Percentiles rank a stretch among this genome's conserved stretches.
These are phyloP conservation scores for Craterostigma plantagineum DNA, from an alignment of 257 asterid genomes.

Conservation along the genomic window DNA sequence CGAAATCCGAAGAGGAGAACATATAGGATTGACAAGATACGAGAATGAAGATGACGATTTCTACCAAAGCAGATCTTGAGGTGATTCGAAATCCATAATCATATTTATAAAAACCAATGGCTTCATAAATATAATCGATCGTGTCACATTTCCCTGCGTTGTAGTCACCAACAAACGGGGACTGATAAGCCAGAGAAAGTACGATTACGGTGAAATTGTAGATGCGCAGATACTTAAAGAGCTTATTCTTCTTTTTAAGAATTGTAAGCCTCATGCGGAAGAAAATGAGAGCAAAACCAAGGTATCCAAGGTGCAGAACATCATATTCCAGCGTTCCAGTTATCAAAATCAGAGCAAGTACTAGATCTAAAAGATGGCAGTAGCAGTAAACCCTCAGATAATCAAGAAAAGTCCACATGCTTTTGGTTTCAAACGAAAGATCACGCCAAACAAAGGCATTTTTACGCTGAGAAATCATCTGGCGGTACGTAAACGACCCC, in stretches of 20 bases:
- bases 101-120: slow-evolving; percentile 87
- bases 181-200: slow-evolving; percentile 91
- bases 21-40: slow-evolving; percentile 91
- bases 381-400: slow-evolving; percentile 95
- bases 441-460: slow-evolving; percentile 89
- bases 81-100: slow-evolving; percentile 97
- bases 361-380: slow-evolving; percentile 96
- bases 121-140: slow-evolving; percentile 74
- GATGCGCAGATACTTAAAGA: slow-evolving; percentile 68
- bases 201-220: slow-evolving; percentile 87
- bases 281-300: slow-evolving; percentile 84
- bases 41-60: slow-evolving; percentile 74
- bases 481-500: slow-evolving; percentile 59
- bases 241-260: slow-evolving; percentile 79
- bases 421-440: slow-evolving; percentile 85
- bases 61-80: slow-evolving; percentile 95
- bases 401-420: slow-evolving; percentile 98
- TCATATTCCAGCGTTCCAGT: slow-evolving; percentile 96
- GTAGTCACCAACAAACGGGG: slow-evolving; percentile 77
- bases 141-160: slow-evolving; percentile 73
- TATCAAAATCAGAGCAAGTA: slow-evolving; percentile 69
- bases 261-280: slow-evolving; percentile 88
- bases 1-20: slow-evolving; percentile 92
- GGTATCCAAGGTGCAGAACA: slow-evolving; percentile 96
- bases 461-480: slow-evolving; percentile 76